Percentiles rank a stretch among this genome's conserved stretches.
Evolutionary conservation across 2,329 filamentous ascomycete species (phyloP).

Genomic region (Apiospora malaysiana): DNA sequence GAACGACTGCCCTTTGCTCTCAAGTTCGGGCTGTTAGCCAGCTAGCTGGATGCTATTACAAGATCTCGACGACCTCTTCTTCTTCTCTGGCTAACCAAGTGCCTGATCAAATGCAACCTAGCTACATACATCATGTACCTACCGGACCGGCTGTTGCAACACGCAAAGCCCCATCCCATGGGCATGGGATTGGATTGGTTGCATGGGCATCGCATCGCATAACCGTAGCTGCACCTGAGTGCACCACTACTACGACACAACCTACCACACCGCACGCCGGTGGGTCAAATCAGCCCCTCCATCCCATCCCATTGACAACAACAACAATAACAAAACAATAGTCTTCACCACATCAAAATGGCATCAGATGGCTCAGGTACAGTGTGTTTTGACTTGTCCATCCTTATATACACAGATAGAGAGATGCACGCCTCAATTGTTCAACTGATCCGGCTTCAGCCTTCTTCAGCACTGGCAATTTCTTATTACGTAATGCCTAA

Average conservation of each 20-base stretch:
- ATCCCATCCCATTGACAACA: not conserved
- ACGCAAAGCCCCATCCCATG: not conserved
- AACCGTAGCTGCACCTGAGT: constrained; percentile 13
- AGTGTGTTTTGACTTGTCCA: not conserved
- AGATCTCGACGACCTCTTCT: not conserved
- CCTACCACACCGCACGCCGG: constrained; percentile 13
- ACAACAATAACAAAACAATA: not conserved
- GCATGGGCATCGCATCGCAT: constrained; percentile 6
- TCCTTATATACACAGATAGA: not conserved
- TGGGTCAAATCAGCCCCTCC: constrained; percentile 6
- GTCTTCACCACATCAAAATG: not conserved
- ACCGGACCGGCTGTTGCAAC: constrained; percentile 8
- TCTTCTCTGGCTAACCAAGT: not conserved
- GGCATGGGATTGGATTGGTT: not conserved
- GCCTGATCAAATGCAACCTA: not conserved
- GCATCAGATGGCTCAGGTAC: not conserved
- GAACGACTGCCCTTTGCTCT: not conserved
- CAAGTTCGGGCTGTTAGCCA: not conserved
- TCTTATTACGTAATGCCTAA: not conserved
- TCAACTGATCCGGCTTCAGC: not conserved
- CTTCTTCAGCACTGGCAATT: not conserved
- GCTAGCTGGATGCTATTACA: not conserved
- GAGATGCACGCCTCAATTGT: not conserved
- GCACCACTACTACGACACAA: not conserved
- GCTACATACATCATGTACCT: not conserved